Evolutionary conservation across 306 rosid species (phyloP).

Genomic region (Oemleria cerasiformis): DNA sequence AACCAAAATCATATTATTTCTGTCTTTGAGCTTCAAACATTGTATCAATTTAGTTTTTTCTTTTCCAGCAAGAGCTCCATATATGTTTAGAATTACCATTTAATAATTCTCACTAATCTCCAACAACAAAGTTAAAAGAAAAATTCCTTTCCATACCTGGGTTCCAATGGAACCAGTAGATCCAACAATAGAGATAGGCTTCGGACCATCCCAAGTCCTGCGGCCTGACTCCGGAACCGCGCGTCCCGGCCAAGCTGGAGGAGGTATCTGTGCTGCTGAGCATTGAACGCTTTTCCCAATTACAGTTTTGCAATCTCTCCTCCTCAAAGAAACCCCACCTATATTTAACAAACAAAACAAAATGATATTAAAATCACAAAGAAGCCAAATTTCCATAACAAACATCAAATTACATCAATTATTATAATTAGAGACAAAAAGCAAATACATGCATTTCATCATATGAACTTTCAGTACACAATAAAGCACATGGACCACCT

Average conservation of each 20-base stretch:
- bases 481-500: neutral
- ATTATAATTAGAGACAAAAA: neutral
- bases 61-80: neutral
- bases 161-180: constrained; percentile 97
- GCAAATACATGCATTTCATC: neutral
- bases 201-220: constrained; percentile 80
- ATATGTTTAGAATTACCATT: neutral
- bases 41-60: neutral
- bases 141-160: constrained; percentile 47
- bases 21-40: neutral
- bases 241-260: constrained; percentile 98
- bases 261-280: constrained; percentile 57
- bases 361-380: neutral
- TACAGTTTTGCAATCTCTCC: constrained; percentile 40
- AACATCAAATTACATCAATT: neutral
- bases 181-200: constrained; percentile 88
- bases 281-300: constrained; percentile 53
- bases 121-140: neutral
- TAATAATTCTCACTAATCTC: neutral
- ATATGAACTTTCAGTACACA: neutral
- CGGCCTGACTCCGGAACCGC: constrained; percentile 52
- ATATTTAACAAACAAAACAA: constrained; percentile 18
- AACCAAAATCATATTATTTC: neutral
- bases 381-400: neutral
- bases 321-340: constrained; percentile 63